Evolutionary conservation across 2,329 filamentous ascomycete genomes (phyloP), one percentile per base, ranked within the genome.

Genomic region (Alternaria dauci): DNA sequence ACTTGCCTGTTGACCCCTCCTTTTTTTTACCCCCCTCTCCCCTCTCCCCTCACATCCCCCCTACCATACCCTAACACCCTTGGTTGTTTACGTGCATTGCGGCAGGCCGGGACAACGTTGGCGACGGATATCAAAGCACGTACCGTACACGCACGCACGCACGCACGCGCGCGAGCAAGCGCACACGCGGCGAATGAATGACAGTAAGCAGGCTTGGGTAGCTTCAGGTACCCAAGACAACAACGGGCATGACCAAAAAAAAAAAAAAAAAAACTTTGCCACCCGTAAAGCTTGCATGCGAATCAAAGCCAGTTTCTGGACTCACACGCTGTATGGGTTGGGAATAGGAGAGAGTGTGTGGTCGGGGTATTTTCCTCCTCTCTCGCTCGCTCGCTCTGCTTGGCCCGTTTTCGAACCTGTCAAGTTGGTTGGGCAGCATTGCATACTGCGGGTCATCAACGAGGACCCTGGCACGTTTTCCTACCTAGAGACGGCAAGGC

Each of bases 371-470:
- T 36, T 16, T 36, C 16, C 16, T 34, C 4, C 20, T 23, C 20
- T 23, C 20, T 23, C 9, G 28, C 32, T 36, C 23, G 23, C n/a
- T n/a, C n/a, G n/a, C n/a, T n/a, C n/a, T n/a, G n/a, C n/a, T n/a
- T n/a, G n/a, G n/a, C n/a, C n/a, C n/a, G n/a, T n/a, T 34, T 28
- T 43, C 38, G 20, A 23, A 20, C 43, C 41, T 36, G 43, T 23
- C 47, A 23, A 30, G 26, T n/a, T n/a, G n/a, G 52, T 60, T 34
- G 52, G 52, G 58, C 58, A 60, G 44, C 58, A 56, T 42, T 60
- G 52, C 58, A 60, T 60, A 47, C 32, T 52, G 55, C 47, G 47
- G 39, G 47, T 54, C 52, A 46, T 54, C 23, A 39, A 41, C 28
- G 16, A 28, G 36, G 36, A 16, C 50, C 50, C 34, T 52, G 50